These are phyloP conservation scores for Inonotus hispidus DNA, from an alignment of 1,284 basidiomycete genomes.

Conservation along the genomic window DNA sequence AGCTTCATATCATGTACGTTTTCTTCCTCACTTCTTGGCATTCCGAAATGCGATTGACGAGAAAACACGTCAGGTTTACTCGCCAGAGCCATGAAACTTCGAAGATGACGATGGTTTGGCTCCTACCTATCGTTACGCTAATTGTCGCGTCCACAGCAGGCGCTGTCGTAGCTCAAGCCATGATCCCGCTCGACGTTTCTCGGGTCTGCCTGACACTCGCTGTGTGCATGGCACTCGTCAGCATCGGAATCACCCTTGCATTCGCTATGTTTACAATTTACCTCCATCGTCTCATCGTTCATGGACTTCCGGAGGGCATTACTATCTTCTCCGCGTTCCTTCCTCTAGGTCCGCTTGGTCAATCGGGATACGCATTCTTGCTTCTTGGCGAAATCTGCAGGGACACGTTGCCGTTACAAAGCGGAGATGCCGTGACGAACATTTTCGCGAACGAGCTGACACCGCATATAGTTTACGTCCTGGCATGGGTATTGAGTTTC, in stretches of 20 bases:
- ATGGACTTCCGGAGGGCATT: conserved; percentile 25
- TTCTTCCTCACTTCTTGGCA: not conserved
- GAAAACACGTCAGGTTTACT: conserved; percentile 44
- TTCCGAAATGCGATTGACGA: not conserved
- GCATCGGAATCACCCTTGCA: conserved; percentile 37
- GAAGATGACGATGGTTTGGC: conserved; percentile 55
- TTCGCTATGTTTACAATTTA: conserved; percentile 26
- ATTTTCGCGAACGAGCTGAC: conserved; percentile 32
- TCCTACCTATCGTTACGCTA: conserved; percentile 69
- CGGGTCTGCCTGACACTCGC: conserved; percentile 39
- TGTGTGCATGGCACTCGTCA: conserved; percentile 38
- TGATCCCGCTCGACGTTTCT: conserved; percentile 48
- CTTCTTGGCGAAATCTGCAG: conserved; percentile 31
- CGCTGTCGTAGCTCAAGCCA: conserved; percentile 46
- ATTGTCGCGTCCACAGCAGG: conserved; percentile 68
- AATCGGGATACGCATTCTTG: conserved; percentile 38
- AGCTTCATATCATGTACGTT: conserved; percentile 61
- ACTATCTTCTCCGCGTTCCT: conserved; percentile 39
- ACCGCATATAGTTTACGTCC: conserved; percentile 37
- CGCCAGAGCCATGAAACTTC: conserved; percentile 53
- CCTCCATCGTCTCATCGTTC: conserved; percentile 20
- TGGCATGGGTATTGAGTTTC: conserved; percentile 43
- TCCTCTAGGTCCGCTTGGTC: conserved; percentile 44
- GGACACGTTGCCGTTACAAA: conserved; percentile 27
- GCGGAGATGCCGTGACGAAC: conserved; percentile 35